Evolutionary conservation across 2,329 filamentous ascomycete genomes (phyloP), one percentile per base, ranked within the genome.

Genomic region (Mycosphaerella arachidis): DNA sequence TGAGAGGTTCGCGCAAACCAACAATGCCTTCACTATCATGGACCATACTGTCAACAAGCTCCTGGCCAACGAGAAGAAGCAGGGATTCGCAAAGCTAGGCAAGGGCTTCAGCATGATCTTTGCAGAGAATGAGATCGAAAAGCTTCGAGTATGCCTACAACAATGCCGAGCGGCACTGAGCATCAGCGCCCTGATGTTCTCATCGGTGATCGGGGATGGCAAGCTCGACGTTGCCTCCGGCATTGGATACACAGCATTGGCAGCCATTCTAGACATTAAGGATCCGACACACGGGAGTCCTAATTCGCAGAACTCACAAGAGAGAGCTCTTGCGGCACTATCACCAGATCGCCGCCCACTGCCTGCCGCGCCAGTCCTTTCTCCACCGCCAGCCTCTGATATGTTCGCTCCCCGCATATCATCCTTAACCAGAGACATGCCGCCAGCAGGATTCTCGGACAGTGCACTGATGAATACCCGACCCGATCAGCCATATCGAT

Each of bases 181-280:
- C 66, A 85, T 88, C 78, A 68, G 61, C 43, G 53, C 63, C 4
- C 29, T 66, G 46, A 53, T 69, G 66, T 85, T 89, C 71, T 82
- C 86, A 65, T 89, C 86, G 85, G 84, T 82, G 20, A 76, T 88
- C 3, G 85, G 84, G 31, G 78, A 79, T 20, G 52, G 33, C 31
- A 83, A 81, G 69, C 81, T 83, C 16, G 84, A 87, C 64, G 81
- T 81, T 16, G 80, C 84, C 12, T 79, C 84, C 46, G 85, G 85
- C 18, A 87, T 88, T 50, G 87, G 87, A 48, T 90, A 87, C 68
- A 86, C 85, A 1, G 85, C 85, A 4, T 78, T 90, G 7, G 82
- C 84, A 0, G 86, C 86, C 9, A 86, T 86, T 3, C 78, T 89
- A 10, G 83, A 87, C 57, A 69, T 57, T 13, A 35, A 58, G 10